These are phyloP conservation scores for Fusarium veterinarium DNA, from an alignment of 2,329 filamentous ascomycete species.

Conservation along the genomic window DNA sequence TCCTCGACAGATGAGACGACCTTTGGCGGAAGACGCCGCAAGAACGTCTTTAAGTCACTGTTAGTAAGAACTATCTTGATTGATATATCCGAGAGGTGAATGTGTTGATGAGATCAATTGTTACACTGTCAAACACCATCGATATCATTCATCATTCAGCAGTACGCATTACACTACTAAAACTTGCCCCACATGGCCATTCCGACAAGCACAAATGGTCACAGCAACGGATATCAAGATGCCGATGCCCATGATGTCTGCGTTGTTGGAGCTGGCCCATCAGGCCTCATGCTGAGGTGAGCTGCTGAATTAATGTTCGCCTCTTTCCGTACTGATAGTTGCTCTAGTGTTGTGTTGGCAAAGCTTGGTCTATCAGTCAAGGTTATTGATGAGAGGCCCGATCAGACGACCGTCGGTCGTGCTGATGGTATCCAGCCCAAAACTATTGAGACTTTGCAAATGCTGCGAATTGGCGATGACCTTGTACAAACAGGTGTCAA, in stretches of 20 bases:
- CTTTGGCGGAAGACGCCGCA: neutral
- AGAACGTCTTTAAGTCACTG: neutral
- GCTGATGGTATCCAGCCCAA: constrained; percentile 82
- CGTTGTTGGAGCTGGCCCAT: constrained; percentile 66
- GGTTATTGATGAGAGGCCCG: constrained; percentile 74
- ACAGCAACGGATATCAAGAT: neutral
- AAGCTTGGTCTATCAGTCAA: constrained; percentile 73
- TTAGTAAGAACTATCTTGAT: neutral
- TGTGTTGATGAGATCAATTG: neutral
- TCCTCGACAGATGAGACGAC: neutral
- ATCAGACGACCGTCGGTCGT: constrained; percentile 73
- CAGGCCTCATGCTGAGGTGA: constrained; percentile 64
- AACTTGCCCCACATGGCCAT: neutral
- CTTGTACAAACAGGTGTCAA: constrained; percentile 75
- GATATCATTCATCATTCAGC: neutral
- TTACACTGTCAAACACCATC: neutral
- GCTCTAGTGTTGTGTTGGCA: constrained; percentile 58
- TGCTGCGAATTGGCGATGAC: constrained; percentile 75
- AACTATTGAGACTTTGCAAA: constrained; percentile 79
- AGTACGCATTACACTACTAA: neutral
- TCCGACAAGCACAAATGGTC: neutral
- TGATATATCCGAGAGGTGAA: neutral
- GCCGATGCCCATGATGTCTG: constrained; percentile 56
- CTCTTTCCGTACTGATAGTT: neutral
- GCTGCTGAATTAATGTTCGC: fast-evolving